Base-by-base conservation (phyloP, 2,329 filamentous ascomycete genomes). In the Fusarium nurragi region DNA sequence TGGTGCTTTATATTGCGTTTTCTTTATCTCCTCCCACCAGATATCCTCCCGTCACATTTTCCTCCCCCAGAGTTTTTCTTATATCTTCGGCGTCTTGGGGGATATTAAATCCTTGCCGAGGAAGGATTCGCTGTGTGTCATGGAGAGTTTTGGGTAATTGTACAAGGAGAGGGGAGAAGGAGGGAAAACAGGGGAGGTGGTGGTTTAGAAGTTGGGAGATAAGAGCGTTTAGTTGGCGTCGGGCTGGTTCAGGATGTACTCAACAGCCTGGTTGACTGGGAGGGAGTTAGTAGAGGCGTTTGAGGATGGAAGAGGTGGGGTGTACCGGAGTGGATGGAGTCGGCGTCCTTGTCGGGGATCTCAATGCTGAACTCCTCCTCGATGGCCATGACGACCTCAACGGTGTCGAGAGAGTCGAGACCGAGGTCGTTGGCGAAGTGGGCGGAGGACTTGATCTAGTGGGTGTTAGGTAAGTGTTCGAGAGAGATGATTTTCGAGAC, bases 321-420 rank as follows among this genome's bases (percentile, higher is more conserved):
- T 92, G 72, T 90, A 97, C 93, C 89, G 76, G 93, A 97, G 87
- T 95, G 93, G 80, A 97, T 97, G 69, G 86, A 85, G 80, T 97
- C 94, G 71, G 94, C 94, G 77, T 97, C 93, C 88, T 97, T 97
- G 83, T 97, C 94, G 72, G 94, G 94, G 75, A 97, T 97, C 87
- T 97, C 94, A 79, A 97, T 95, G 90, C 93, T 87, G 77, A 89
- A 88, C 75, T 89, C 84, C 82, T 99, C 95, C 87, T 99, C 95
- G 81, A 99, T 98, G 70, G 95, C 95, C 95, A 99, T 99, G 74
- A 99, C 95, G 71, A 99, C 95, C 86, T 99, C 95, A 67, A 99
- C 95, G 67, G 95, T 97, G 80, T 99, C 37, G 10, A 44, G 39
- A 45, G 91, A 96, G 84, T 99, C 95, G 75, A 99, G 85, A 69